Evolutionary conservation across 805 yeast genomes (phyloP), one percentile per base, ranked within the genome.

Genomic region (Candida rishiriensis): DNA sequence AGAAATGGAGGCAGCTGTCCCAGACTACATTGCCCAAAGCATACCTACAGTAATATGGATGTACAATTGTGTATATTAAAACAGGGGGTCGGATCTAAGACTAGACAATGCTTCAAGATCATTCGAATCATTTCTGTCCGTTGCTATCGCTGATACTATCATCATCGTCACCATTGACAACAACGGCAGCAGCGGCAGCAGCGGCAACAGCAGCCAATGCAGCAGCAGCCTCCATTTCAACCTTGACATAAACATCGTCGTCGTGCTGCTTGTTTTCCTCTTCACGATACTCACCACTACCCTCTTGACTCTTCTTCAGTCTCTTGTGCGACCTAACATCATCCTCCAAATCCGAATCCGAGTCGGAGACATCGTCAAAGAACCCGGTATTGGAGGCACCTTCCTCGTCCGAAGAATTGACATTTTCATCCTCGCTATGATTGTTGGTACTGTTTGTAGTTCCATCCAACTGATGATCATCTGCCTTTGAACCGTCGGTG

Each of bases 151-250:
- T 33, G 7, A 4, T 5, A 33, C 17, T 17, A 33, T 33, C 18
- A 33, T 14, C 29, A 30, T 21, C 17, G 16, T 10, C 15, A 36
- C 18, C 29, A 26, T 21, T 30, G 6, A 26, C 38, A 7, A 36
- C 38, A 10, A 36, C 38, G 7, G 38, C 38, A 18, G 38, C 38
- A 3, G 31, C 38, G 26, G 38, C 38, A 13, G 38, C 38, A 13
- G 38, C 38, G 3, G 38, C 38, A 26, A 36, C 38, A 11, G 38
- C 38, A 21, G 38, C 38, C 14, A 36, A 21, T 21, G 29, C 38
- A 7, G 26, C 26, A 21, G 38, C 38, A 21, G 26, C 38, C 29
- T 36, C 38, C 14, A 36, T 13, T 21, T 36, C 38, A 13, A 10
- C 31, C 15, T 36, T 36, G 10, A 13, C 38, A 26, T 36, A 15